A percentile compares a stretch with the other conserved stretches of the same genome.
Evolutionary conservation across 2,329 filamentous ascomycete species (phyloP).

Genomic region (Cercospora sojina): DNA sequence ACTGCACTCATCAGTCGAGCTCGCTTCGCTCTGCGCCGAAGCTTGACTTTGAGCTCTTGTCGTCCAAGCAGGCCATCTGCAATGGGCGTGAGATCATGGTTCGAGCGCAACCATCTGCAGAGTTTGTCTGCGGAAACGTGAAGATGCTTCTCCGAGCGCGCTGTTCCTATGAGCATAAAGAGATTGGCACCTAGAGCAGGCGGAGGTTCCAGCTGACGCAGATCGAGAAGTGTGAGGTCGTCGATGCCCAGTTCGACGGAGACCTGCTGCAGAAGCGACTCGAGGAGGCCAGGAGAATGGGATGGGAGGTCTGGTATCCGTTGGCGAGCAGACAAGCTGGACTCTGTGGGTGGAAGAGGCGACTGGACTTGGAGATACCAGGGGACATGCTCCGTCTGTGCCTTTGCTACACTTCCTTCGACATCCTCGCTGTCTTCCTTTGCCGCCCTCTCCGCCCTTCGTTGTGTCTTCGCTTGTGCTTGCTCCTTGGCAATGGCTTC

Average conservation of each 20-base stretch:
- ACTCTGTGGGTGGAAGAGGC: conserved; percentile 39
- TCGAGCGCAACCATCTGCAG: conserved; percentile 76
- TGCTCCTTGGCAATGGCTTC: conserved; percentile 7
- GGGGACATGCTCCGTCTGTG: conserved; percentile 47
- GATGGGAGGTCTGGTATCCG: conserved; percentile 64
- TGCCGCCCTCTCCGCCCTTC: background rate
- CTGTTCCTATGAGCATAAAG: conserved; percentile 89
- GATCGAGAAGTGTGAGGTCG: conserved; percentile 74
- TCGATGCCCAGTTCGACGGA: conserved; percentile 86
- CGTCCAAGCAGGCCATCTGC: conserved; percentile 87
- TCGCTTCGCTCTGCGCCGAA: conserved; percentile 75
- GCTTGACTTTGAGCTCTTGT: conserved; percentile 85
- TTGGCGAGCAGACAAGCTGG: conserved; percentile 54
- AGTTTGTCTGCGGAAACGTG: conserved; percentile 89
- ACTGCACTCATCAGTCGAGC: conserved; percentile 76
- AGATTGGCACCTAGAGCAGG: conserved; percentile 84
- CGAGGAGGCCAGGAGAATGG: conserved; percentile 68
- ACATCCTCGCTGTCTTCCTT: background rate
- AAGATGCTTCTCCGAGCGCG: conserved; percentile 87
- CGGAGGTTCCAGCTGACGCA: conserved; percentile 80
- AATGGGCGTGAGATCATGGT: conserved; percentile 69
- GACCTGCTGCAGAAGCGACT: conserved; percentile 71
- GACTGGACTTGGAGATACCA: conserved; percentile 79
- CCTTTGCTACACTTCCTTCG: background rate
- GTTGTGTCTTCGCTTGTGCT: background rate